Conservation (phyloP, 2,329 filamentous ascomycete genomes). For the Nemania serpens region DNA sequence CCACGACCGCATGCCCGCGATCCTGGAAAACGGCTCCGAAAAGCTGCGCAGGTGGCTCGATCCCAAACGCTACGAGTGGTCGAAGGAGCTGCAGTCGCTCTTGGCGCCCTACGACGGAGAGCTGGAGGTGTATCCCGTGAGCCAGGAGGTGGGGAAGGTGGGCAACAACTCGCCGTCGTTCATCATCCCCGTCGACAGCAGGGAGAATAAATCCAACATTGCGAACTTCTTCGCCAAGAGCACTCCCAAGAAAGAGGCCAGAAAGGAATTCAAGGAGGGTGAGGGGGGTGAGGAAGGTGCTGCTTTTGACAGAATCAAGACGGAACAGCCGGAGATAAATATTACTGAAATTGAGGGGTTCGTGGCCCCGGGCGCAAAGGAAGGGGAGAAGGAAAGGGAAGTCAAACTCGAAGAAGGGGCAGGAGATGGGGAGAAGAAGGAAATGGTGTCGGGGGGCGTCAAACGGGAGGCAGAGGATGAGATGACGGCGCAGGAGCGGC, state of each 20-base stretch:
- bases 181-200: constrained; percentile 79
- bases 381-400: constrained; percentile 5
- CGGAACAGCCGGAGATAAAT: constrained; percentile 33
- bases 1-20: constrained; percentile 95
- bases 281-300: not conserved
- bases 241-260: constrained; percentile 29
- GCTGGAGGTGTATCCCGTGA: constrained; percentile 84
- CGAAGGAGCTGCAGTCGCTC: constrained; percentile 73
- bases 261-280: not conserved
- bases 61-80: constrained; percentile 73
- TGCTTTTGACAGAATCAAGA: not conserved
- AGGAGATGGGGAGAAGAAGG: constrained; percentile 3
- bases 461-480: constrained; percentile 38
- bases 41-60: constrained; percentile 78
- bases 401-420: constrained; percentile 17
- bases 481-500: constrained; percentile 29
- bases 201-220: constrained; percentile 90
- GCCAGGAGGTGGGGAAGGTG: constrained; percentile 89
- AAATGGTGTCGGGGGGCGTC: constrained; percentile 17
- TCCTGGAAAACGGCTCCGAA: constrained; percentile 77
- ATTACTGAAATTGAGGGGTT: constrained; percentile 35
- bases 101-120: constrained; percentile 80
- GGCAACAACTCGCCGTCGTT: constrained; percentile 88
- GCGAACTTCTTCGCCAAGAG: constrained; percentile 84
- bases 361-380: constrained; percentile 14